phyloP scores from a whole-genome alignment of 1,284 basidiomycete genomes.

The Laetiporus sulphureus region DNA sequence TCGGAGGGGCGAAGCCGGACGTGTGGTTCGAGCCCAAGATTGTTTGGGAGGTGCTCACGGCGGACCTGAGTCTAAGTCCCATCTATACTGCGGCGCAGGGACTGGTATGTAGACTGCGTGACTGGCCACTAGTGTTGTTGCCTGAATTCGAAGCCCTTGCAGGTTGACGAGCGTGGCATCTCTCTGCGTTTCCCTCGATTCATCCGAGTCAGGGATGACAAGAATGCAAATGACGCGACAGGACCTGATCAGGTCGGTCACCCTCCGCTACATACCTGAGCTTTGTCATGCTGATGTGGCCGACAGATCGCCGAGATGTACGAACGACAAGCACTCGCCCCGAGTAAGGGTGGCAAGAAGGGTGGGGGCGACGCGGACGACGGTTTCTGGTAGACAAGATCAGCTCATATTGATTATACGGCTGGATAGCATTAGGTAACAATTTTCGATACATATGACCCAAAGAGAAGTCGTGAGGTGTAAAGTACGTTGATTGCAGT shows the following conservation, averaged over 20 bases:
- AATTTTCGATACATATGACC: no score
- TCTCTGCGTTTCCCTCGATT: constrained; percentile 96
- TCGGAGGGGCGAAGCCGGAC: constrained; percentile 89
- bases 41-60: constrained; percentile 98
- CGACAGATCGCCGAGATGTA: constrained; percentile 93
- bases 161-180: constrained; percentile 87
- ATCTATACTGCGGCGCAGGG: constrained; percentile 98
- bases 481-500: no score
- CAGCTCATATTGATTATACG: no score
- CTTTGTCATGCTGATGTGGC: neutral
- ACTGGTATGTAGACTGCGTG: constrained; percentile 56
- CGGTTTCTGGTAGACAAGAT: constrained; percentile 85
- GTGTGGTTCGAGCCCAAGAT: constrained; percentile 93
- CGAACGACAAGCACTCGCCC: constrained; percentile 79
- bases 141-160: constrained; percentile 5
- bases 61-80: constrained; percentile 94
- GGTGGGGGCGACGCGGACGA: constrained; percentile 70
- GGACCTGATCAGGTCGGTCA: constrained; percentile 77
- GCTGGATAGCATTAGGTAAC: no score
- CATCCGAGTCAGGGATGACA: constrained; percentile 89
- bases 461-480: no score
- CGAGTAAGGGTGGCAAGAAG: constrained; percentile 59
- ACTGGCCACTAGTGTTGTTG: neutral
- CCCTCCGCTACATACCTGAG: neutral
- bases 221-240: constrained; percentile 87